These are phyloP conservation scores for Lanmaoa pseudosensibilis DNA, from an alignment of 768 basidiomycete genomes.

Conservation along the genomic window DNA sequence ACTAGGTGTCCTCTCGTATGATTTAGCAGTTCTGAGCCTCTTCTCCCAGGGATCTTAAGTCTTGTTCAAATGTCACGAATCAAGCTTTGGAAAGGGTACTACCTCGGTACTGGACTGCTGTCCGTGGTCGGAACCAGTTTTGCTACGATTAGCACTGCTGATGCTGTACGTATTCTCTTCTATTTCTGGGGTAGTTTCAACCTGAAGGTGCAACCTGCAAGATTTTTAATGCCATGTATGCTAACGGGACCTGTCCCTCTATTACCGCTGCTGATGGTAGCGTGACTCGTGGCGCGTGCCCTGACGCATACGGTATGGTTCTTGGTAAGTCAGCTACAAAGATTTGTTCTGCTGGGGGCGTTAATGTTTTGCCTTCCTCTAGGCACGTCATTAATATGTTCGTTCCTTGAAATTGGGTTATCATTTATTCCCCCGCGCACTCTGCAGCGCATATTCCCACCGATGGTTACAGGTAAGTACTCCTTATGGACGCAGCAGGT, in stretches of 20 bases:
- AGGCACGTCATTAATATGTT: conserved; percentile 77
- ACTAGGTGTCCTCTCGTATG: not conserved
- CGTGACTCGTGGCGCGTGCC: conserved; percentile 59
- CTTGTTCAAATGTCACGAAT: conserved; percentile 77
- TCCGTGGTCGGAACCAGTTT: conserved; percentile 83
- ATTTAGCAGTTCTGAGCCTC: not conserved
- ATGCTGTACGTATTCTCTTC: conserved; percentile 45
- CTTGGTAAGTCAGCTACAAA: conserved; percentile 46
- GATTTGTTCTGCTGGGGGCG: not conserved
- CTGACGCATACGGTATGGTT: conserved; percentile 78
- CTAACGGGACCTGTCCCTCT: conserved; percentile 72
- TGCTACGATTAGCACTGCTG: conserved; percentile 72
- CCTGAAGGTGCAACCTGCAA: conserved; percentile 22
- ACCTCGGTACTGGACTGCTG: conserved; percentile 77
- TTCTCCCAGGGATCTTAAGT: conserved; percentile 62
- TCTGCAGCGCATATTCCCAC: conserved; percentile 72
- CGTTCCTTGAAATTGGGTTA: conserved; percentile 77
- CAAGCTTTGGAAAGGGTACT: conserved; percentile 59
- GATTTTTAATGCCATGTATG: conserved; percentile 79
- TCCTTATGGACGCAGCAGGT: not conserved
- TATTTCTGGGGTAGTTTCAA: not conserved
- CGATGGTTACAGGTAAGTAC: conserved; percentile 65
- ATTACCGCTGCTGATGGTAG: conserved; percentile 57
- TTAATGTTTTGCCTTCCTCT: not conserved
- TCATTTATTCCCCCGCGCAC: conserved; percentile 69